Conservation (phyloP, 306 rosid species). For the Trichosanthes truncata region DNA sequence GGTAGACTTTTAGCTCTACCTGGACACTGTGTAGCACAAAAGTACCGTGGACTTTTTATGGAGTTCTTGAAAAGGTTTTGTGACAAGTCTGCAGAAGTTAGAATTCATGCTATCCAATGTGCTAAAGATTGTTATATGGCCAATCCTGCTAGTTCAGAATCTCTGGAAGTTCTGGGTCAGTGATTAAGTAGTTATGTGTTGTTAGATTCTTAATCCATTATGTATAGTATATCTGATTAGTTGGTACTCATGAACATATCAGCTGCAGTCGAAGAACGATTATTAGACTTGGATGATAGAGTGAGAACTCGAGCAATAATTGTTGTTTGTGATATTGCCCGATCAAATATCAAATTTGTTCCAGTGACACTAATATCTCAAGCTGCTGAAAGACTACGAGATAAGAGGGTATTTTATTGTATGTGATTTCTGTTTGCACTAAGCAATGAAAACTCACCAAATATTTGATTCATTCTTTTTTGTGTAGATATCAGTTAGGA, state of each 20-base stretch:
- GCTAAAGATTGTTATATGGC: slow-evolving; percentile 50
- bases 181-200: slow-evolving; percentile 11
- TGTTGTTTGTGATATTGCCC: slow-evolving; percentile 80
- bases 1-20: slow-evolving; percentile 79
- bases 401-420: slow-evolving; percentile 61
- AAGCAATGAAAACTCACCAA: neutral
- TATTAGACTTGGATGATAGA: slow-evolving; percentile 69
- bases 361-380: slow-evolving; percentile 51
- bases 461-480: neutral
- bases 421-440: neutral
- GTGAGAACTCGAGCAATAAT: slow-evolving; percentile 78
- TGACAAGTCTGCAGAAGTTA: slow-evolving; percentile 82
- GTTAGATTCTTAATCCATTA: slow-evolving; percentile 13
- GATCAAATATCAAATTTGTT: slow-evolving; percentile 41
- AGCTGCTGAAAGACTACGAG: slow-evolving; percentile 69
- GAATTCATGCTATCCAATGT: slow-evolving; percentile 71
- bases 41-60: slow-evolving; percentile 52
- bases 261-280: slow-evolving; percentile 71
- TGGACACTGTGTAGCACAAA: slow-evolving; percentile 41
- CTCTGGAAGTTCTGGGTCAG: slow-evolving; percentile 69
- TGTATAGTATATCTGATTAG: slow-evolving; percentile 16
- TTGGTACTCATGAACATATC: slow-evolving; percentile 26
- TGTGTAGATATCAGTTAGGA: slow-evolving; percentile 66
- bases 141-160: slow-evolving; percentile 42
- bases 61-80: slow-evolving; percentile 83